Base-by-base conservation (phyloP, 352 stramenopile genomes). In the Pythium aquatile region DNA sequence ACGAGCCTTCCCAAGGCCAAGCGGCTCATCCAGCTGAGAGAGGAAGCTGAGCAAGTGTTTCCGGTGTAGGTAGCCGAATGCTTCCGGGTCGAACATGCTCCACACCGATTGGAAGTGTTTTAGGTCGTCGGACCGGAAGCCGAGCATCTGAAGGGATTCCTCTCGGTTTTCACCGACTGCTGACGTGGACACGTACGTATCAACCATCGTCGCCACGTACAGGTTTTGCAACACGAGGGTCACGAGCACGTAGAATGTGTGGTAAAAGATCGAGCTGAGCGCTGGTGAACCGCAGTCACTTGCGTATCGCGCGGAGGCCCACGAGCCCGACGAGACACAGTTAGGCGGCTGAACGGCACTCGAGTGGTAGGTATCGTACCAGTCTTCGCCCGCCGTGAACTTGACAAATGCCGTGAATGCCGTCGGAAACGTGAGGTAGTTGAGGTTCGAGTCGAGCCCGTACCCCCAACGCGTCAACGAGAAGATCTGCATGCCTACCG, bases 351-450 rank as follows among this genome's bases (percentile, higher is more conserved):
- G 58, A 5, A 91, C 81, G 63, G 79, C 90, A 47, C 80, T 89
- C 9, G 85, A 81, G 39, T 83, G 73, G 56, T 91, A 91, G 14
- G 83, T 85, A 47, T 90, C 83, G 53, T 86, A 94, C 86, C 86
- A 94, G 55, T 93, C 84, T 72, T 94, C 86, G 8, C 86, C 86
- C 0, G 83, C 83, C 4, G 84, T 84, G 68, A 93, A 93, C 55
- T 93, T 93, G 32, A 93, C 83, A 63, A 93, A 92, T 5, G 83
- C 66, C 3, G 82, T 69, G 52, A 90, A 92, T 0, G 86, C 86
- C 16, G 66, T 81, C 1, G 84, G 86, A 53, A 94, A 94, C 2
- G 86, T 94, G n/a, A 79, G 68, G 48, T 81, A 87, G 60, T 92
- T 91, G 40, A 88, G 61, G 44, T 88, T 92, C 1, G 76, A 66